Base-by-base conservation (phyloP, 2,329 filamentous ascomycete genomes). In the Penicillium italicum region DNA sequence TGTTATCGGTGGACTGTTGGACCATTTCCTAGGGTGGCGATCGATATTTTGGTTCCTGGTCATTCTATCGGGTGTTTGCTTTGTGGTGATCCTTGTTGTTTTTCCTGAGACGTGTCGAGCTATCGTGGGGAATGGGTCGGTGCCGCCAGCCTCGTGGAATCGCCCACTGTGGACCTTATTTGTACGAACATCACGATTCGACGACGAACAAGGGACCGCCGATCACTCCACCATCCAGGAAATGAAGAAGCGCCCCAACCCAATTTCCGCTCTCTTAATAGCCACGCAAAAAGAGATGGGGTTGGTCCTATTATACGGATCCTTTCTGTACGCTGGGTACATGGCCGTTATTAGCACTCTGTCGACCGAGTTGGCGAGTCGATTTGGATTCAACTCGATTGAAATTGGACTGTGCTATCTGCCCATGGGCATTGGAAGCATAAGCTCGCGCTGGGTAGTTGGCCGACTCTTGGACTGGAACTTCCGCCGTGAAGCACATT, bases 21-120 rank as follows among this genome's bases (percentile, higher is more conserved):
- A 80, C 18, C 76, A 87, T 60, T 87, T 81, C 57, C 76, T 87
- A 0, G 85, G 84, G 9, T 90, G 86, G 86, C 75, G 82, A n/a
- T 78, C 82, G 52, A 83, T 88, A 53, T 89, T 89, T 63, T 89
- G 85, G 85, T 87, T 88, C 64, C 77, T 86, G 53, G 77, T 82
- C 36, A 85, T 89, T 36, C 72, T 73, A 1, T 68, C 72, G 0
- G 64, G 61, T 0, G 69, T 63, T 4, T 70, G 73, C 0, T 82
- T 81, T 69, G 69, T 86, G 28, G 56, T 86, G 3, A 78, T 83
- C 0, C 82, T 83, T 56, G 64, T 79, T 3, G 61, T 86, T 11
- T 76, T 82, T 5, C 87, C 85, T 0, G 78, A 80, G 58, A 80
- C 77, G 1, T 70, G 69, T 36, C 68, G 77, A 11, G 71, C 68